Percentiles rank a stretch among this genome's conserved stretches.
phyloP scores from a whole-genome alignment of 2,329 filamentous ascomycete species.

The Pestalotiopsis sp. region DNA sequence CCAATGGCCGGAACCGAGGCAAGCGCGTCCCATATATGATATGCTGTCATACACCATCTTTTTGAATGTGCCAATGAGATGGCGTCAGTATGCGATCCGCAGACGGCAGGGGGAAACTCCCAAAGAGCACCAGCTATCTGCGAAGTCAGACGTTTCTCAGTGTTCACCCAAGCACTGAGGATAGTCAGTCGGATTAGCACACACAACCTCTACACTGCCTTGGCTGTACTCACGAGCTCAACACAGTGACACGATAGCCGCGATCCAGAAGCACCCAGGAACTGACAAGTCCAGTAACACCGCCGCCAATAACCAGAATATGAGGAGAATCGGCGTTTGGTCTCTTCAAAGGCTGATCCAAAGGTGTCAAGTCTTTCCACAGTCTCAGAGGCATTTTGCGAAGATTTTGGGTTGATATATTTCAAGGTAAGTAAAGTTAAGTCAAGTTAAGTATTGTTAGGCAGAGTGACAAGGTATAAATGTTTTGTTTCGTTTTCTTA shows the following conservation, averaged over 20 bases:
- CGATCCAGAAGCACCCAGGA: constrained; percentile 46
- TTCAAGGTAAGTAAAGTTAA: not conserved
- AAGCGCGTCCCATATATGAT: constrained; percentile 42
- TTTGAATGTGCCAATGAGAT: constrained; percentile 42
- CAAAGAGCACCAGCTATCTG: constrained; percentile 50
- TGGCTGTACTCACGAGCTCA: constrained; percentile 29
- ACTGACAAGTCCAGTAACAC: constrained; percentile 33
- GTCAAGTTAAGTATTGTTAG: no score
- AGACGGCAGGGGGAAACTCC: constrained; percentile 48
- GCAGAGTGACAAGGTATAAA: not conserved
- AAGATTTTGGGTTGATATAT: not conserved
- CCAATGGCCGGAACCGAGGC: constrained; percentile 34
- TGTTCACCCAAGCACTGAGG: constrained; percentile 40
- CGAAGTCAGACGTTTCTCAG: constrained; percentile 42
- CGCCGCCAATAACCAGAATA: constrained; percentile 32
- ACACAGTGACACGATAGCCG: constrained; percentile 46
- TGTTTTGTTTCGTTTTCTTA: not conserved
- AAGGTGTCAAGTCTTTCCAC: constrained; percentile 34
- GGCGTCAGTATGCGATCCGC: constrained; percentile 43
- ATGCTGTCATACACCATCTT: constrained; percentile 43
- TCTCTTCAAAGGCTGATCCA: constrained; percentile 26
- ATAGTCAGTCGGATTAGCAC: not conserved
- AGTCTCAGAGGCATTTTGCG: constrained; percentile 31
- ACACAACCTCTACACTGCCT: not conserved
- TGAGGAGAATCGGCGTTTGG: constrained; percentile 31